A percentile compares a stretch with the other conserved stretches of the same genome.
phyloP scores from a whole-genome alignment of 805 yeast species.

The Suhomyces emberorum region DNA sequence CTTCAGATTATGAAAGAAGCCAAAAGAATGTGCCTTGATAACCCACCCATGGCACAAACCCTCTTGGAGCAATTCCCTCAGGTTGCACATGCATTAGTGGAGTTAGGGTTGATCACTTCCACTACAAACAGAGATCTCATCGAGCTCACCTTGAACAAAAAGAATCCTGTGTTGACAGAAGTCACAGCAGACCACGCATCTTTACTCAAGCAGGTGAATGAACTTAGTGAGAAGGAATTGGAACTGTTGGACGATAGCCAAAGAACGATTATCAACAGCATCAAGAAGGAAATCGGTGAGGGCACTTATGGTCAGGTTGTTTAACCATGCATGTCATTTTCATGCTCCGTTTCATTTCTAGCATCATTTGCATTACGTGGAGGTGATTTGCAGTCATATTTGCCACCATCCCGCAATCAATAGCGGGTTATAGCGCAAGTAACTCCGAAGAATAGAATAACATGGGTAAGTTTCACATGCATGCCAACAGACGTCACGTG shows the following conservation, averaged over 20 bases:
- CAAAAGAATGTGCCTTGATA: conserved; percentile 51
- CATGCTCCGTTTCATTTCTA: neutral
- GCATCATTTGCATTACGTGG: neutral
- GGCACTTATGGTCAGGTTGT: conserved; percentile 19
- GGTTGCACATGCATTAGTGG: conserved; percentile 77
- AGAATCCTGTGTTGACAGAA: conserved; percentile 25
- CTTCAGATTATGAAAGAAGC: conserved; percentile 44
- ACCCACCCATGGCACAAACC: conserved; percentile 56
- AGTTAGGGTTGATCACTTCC: conserved; percentile 46
- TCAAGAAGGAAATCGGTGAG: conserved; percentile 18
- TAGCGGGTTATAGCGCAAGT: too few relatives aligned
- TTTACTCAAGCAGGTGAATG: conserved; percentile 27
- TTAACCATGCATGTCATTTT: neutral
- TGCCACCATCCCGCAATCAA: too few relatives aligned
- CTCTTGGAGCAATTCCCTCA: conserved; percentile 75
- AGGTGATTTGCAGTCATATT: too few relatives aligned
- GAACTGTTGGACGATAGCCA: conserved; percentile 22
- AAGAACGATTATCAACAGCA: conserved; percentile 12
- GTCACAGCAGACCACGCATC: conserved; percentile 32
- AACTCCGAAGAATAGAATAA: too few relatives aligned
- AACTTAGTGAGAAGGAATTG: conserved; percentile 29
- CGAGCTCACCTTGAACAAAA: conserved; percentile 34
- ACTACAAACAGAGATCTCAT: conserved; percentile 34
- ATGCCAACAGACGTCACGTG: too few relatives aligned
- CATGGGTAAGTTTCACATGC: too few relatives aligned